A percentile compares a stretch with the other conserved stretches of the same genome.
phyloP scores from a whole-genome alignment of 116 monocot genomes.

The Phalaenopsis hybrid region DNA sequence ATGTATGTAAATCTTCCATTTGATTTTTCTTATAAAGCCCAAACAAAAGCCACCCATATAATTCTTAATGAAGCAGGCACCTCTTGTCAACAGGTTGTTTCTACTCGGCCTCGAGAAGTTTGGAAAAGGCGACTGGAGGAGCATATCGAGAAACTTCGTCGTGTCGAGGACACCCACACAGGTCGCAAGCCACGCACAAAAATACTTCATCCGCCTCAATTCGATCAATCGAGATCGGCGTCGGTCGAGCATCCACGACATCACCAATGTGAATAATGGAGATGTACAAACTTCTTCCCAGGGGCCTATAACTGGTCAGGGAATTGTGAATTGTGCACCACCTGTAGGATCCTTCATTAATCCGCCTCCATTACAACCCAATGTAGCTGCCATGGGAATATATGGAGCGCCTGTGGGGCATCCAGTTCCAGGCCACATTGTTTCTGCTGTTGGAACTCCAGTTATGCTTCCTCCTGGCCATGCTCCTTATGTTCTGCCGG shows the following conservation, averaged over 20 bases:
- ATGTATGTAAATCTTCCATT: too few relatives aligned
- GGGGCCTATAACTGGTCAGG: constrained; percentile 41
- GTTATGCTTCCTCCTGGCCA: constrained; percentile 47
- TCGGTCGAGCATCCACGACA: constrained; percentile 32
- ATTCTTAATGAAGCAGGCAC: background rate
- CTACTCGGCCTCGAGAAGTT: constrained; percentile 19
- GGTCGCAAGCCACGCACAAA: constrained; percentile 20
- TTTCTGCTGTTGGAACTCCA: constrained; percentile 40
- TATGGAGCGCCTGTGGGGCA: constrained; percentile 36
- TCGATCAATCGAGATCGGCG: constrained; percentile 16
- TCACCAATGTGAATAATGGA: constrained; percentile 36
- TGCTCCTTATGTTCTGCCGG: constrained; percentile 34
- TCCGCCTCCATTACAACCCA: constrained; percentile 24
- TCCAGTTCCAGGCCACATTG: constrained; percentile 32
- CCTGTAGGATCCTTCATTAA: constrained; percentile 28
- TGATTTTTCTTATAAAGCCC: background rate
- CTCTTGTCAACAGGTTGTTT: constrained; percentile 7
- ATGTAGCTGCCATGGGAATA: constrained; percentile 26
- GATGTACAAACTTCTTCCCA: constrained; percentile 28
- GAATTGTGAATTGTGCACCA: too few relatives aligned
- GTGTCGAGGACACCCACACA: constrained; percentile 19
- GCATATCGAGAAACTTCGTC: constrained; percentile 22
- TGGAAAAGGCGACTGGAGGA: constrained; percentile 20
- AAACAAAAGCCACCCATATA: background rate
- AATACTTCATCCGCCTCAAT: constrained; percentile 22